phyloP scores from a whole-genome alignment of 306 rosid species.

The Vigna hirtella region DNA sequence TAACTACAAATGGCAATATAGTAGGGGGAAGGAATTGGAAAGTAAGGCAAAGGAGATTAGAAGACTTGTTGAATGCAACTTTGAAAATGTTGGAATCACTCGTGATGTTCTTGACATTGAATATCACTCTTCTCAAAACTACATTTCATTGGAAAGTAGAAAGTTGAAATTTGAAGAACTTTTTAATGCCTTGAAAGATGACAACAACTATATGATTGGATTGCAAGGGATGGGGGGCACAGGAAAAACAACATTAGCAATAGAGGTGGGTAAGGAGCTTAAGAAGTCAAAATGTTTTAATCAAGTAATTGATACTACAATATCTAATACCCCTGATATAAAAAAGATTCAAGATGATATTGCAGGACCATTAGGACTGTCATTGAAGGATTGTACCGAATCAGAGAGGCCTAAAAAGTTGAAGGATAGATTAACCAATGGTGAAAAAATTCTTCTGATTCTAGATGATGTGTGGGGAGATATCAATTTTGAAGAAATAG shows the following conservation, averaged over 20 bases:
- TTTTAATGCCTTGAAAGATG: slow-evolving; percentile 1
- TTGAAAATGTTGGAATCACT: neutral
- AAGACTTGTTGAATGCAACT: neutral
- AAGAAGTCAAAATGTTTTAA: neutral
- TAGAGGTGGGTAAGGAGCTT: neutral
- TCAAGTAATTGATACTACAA: neutral
- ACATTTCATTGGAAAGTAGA: slow-evolving; percentile 5
- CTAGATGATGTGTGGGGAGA: neutral
- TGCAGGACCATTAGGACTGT: slow-evolving; percentile 1
- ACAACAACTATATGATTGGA: neutral
- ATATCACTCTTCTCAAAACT: neutral
- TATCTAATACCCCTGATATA: slow-evolving; percentile 1
- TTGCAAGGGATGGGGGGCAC: neutral
- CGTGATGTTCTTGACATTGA: neutral
- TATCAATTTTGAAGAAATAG: neutral
- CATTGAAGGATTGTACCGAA: neutral
- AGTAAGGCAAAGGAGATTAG: neutral
- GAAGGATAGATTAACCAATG: neutral
- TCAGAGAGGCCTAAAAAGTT: neutral
- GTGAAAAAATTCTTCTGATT: neutral
- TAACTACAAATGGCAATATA: neutral
- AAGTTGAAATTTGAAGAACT: neutral
- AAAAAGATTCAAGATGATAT: slow-evolving; percentile 35
- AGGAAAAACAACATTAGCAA: slow-evolving; percentile 1
- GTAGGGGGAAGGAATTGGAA: slow-evolving; percentile 12